Evolutionary conservation across 225 moss, liverwort and hornwort genomes (phyloP), one percentile per base, ranked within the genome.

Genomic region (Neckera pumila): DNA sequence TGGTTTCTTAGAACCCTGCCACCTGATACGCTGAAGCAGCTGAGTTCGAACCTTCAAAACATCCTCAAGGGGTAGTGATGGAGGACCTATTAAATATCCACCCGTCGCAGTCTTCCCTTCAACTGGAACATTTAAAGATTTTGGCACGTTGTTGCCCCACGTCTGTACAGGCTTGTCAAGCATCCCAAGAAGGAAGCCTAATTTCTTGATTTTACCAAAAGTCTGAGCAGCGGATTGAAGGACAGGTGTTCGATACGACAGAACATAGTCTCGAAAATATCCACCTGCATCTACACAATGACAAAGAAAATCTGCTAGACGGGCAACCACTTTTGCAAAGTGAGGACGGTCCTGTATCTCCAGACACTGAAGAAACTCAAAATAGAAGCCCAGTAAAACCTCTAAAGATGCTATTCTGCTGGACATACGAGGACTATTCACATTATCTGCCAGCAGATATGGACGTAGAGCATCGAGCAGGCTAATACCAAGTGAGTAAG

Each of bases 201-300:
- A 84, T 87, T 99, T 99, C 88, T 97, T 99, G 60, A 97, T 94
- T 91, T 97, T 97, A 62, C 93, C 85, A 90, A 96, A 99, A 57
- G 84, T 96, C 81, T 95, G 95, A 58, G 96, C 96, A 94, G 94
- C 89, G 88, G 94, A 93, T 90, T 96, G 94, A 83, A 97, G 93
- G 53, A 95, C 81, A 70, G 96, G 96, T 43, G 81, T 93, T 90
- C 96, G 92, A 86, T 93, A 93, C 38, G 94, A 93, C 76, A 96
- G 87, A 33, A 99, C 96, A 83, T 92, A 97, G 57, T 96, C 94
- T 84, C 97, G 92, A 87, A 88, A 95, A 86, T 90, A 93, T 87
- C 99, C 96, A 54, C 97, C 99, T 91, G 96, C 95, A 87, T 96
- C 94, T 76, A 99, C 99, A 94, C 99, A 99, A 77, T 99, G 97